Evolutionary conservation across 768 basidiomycete species (phyloP).

Genomic region (Dacryopinax spathularia): DNA sequence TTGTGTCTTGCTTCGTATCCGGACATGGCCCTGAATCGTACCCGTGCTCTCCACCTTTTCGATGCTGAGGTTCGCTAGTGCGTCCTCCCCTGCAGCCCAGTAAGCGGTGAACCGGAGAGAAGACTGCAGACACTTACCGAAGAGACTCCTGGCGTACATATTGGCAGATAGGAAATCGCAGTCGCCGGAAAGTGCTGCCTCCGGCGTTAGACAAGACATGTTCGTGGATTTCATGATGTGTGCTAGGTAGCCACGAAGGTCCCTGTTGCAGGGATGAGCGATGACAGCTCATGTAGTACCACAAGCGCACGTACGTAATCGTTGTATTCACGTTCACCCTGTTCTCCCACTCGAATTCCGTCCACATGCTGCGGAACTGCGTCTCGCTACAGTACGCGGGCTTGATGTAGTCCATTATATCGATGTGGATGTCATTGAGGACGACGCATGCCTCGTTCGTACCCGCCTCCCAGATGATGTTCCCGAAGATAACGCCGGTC

Average conservation of each 20-base stretch:
- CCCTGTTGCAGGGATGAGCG: slow-evolving; percentile 33
- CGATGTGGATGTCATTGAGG: slow-evolving; percentile 91
- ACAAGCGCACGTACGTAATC: slow-evolving; percentile 47
- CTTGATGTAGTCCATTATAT: slow-evolving; percentile 98
- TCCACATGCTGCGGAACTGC: slow-evolving; percentile 97
- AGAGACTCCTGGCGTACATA: slow-evolving; percentile 87
- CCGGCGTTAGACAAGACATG: slow-evolving; percentile 92
- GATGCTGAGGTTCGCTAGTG: slow-evolving; percentile 84
- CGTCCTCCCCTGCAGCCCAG: slow-evolving; percentile 64
- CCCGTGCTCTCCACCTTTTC: slow-evolving; percentile 69
- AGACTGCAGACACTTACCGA: slow-evolving; percentile 43
- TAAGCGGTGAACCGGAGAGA: neutral
- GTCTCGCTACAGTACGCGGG: slow-evolving; percentile 91
- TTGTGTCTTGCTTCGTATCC: slow-evolving; percentile 94
- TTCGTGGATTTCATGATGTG: slow-evolving; percentile 96
- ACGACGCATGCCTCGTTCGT: slow-evolving; percentile 86
- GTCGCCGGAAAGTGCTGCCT: slow-evolving; percentile 75
- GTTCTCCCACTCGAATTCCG: slow-evolving; percentile 99
- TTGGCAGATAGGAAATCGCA: slow-evolving; percentile 96
- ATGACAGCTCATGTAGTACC: neutral
- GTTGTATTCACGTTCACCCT: slow-evolving; percentile 82
- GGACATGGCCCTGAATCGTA: slow-evolving; percentile 77
- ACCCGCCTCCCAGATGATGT: slow-evolving; percentile 82
- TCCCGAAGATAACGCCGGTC: slow-evolving; percentile 96
- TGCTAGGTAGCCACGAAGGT: slow-evolving; percentile 76